phyloP scores from a whole-genome alignment of 2,329 filamentous ascomycete genomes.

The Penicillium nordicum region DNA sequence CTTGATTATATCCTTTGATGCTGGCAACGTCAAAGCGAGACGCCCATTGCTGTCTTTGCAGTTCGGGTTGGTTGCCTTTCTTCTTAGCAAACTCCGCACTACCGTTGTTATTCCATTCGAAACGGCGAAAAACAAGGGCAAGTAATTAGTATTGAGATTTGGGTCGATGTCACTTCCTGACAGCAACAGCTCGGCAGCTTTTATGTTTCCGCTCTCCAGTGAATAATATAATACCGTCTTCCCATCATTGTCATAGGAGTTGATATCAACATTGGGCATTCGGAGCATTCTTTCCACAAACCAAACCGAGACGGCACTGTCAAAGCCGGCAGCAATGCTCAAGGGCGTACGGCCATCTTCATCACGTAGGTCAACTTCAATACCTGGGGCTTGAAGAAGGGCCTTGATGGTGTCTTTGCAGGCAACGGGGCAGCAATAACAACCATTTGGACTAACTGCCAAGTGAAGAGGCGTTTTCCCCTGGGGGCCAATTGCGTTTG shows the following conservation, averaged over 20 bases:
- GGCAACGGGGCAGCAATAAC: fast-evolving
- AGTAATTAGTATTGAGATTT: not conserved
- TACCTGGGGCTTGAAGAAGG: not conserved
- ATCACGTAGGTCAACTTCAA: not conserved
- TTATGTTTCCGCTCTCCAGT: not conserved
- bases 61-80: not conserved
- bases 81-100: not conserved
- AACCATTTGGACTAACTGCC: not conserved
- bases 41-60: not conserved
- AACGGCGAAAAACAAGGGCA: not conserved
- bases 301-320: not conserved
- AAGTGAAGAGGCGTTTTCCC: not conserved
- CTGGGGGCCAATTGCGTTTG: not conserved
- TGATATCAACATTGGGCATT: not conserved
- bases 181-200: not conserved
- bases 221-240: not conserved
- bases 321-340: not conserved
- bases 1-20: not conserved
- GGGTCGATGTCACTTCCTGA: not conserved
- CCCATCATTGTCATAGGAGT: not conserved
- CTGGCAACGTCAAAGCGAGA: not conserved
- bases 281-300: not conserved
- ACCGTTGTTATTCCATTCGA: not conserved
- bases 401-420: not conserved
- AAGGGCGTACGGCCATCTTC: not conserved